Base-by-base conservation (phyloP, 73 alveolate species). In the Symbiodinium natans region DNA sequence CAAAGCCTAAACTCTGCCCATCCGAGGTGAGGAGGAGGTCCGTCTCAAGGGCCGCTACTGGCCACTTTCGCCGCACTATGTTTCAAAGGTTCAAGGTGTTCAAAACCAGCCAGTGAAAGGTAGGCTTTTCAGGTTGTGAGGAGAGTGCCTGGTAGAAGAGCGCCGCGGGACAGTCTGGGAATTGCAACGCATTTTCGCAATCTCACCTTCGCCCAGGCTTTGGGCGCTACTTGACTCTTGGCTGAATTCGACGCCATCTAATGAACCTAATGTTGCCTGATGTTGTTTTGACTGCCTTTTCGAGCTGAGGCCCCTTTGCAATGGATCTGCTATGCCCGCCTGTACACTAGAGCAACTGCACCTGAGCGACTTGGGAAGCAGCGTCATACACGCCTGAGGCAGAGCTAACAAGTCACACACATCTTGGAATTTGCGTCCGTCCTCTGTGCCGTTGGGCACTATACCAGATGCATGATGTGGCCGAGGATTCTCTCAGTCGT, bases 11-110 rank as follows among this genome's bases (percentile, higher is more conserved):
- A 46, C 59, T 46, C 59, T 46, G 21, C 59, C 59, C 59, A 13
- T 8, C 87, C 19, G 19, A 87, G 94, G 95, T n/a, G 86, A 38
- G 29, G 95, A 88, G 86, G 95, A 88, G 86, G 43, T 88, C 48
- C 85, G 95, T 48, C 95, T 88, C 38, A 36, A 59, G 95, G 95
- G 95, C 15, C 63, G 95, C n/a, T 88, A 88, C 63, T 54, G 71
- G 94, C 31, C 31, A 27, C 77, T 63, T 6, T 21, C 77, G 13
- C 34, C 77, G 34, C 36, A 63, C 25, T 5, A 7, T 46, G 6
- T 13, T 46, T 46, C 13, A 46, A 13, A 13, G 59, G 59, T 46
- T 46, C 21, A 46, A 13, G 59, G 59, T 46, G 59, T 46, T n/a
- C n/a, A n/a, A n/a, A n/a, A n/a, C n/a, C n/a, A n/a, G n/a, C n/a